phyloP scores from a whole-genome alignment of 2,329 filamentous ascomycete genomes.

The Botryotinia globosa region DNA sequence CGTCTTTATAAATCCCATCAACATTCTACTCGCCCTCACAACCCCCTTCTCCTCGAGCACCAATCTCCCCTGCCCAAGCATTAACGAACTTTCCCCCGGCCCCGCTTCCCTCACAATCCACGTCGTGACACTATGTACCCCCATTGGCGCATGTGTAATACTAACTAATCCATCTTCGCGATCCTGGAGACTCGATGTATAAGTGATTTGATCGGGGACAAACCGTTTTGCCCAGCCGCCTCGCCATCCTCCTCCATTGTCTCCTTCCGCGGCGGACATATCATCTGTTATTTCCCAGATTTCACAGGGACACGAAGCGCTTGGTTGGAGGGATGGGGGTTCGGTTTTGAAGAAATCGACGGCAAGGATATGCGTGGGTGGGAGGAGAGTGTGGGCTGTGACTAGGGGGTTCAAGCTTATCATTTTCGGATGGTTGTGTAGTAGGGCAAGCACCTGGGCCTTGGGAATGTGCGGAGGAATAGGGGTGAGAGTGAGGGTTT shows the following conservation, averaged over 20 bases:
- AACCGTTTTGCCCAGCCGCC: slow-evolving; percentile 58
- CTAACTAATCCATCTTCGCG: slow-evolving; percentile 29
- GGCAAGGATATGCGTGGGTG: slow-evolving; percentile 41
- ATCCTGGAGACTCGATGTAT: slow-evolving; percentile 30
- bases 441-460: slow-evolving; percentile 64
- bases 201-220: slow-evolving; percentile 31
- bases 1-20: slow-evolving; percentile 74
- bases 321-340: slow-evolving; percentile 61
- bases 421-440: slow-evolving; percentile 77
- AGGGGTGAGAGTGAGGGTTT: slow-evolving; percentile 58
- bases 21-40: slow-evolving; percentile 72
- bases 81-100: slow-evolving; percentile 38
- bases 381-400: slow-evolving; percentile 63
- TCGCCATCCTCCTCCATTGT: slow-evolving; percentile 74
- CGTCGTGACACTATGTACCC: slow-evolving; percentile 57
- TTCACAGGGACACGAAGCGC: slow-evolving; percentile 36
- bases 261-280: slow-evolving; percentile 41
- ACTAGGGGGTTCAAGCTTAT: slow-evolving; percentile 84
- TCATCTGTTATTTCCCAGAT: slow-evolving; percentile 33
- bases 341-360: slow-evolving; percentile 31
- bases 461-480: slow-evolving; percentile 66
- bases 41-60: slow-evolving; percentile 80
- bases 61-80: slow-evolving; percentile 62
- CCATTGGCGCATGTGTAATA: slow-evolving; percentile 38
- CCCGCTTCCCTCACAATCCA: slow-evolving; percentile 65